phyloP scores from a whole-genome alignment of 1,284 basidiomycete species.

The Ustanciosporium gigantosporum region DNA sequence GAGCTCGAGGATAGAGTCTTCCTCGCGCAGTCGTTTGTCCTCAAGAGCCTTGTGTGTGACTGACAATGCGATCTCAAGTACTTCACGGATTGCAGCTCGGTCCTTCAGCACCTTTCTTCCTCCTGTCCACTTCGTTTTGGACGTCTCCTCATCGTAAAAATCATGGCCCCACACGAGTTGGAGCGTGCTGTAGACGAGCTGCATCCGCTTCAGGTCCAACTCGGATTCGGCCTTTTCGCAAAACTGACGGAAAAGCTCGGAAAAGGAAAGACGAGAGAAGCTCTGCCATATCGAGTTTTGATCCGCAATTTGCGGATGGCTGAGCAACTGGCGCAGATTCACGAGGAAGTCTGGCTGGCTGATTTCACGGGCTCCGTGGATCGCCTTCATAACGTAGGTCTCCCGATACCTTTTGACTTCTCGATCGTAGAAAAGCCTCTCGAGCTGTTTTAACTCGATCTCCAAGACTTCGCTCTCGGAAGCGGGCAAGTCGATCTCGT shows the following conservation, averaged over 20 bases:
- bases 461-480: conserved; percentile 29
- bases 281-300: conserved; percentile 28
- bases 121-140: conserved; percentile 26
- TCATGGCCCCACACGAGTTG: conserved; percentile 41
- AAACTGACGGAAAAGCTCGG: conserved; percentile 30
- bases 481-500: conserved; percentile 33
- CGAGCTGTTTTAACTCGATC: conserved; percentile 34
- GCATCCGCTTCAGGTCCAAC: conserved; percentile 23
- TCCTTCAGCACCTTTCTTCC: conserved; percentile 7
- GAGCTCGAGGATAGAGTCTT: background rate
- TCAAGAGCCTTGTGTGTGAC: conserved; percentile 9
- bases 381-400: conserved; percentile 13
- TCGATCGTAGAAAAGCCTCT: conserved; percentile 44
- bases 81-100: conserved; percentile 6
- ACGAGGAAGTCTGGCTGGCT: conserved; percentile 26
- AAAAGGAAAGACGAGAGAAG: conserved; percentile 31
- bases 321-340: conserved; percentile 37
- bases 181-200: conserved; percentile 12
- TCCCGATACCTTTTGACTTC: conserved; percentile 28
- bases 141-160: conserved; percentile 19
- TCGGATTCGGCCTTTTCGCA: conserved; percentile 20
- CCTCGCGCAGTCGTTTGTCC: conserved; percentile 2
- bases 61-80: conserved; percentile 10
- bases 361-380: conserved; percentile 6
- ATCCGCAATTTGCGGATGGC: conserved; percentile 44